phyloP scores from a whole-genome alignment of 2,329 filamentous ascomycete genomes.

The Beauveria asiatica region DNA sequence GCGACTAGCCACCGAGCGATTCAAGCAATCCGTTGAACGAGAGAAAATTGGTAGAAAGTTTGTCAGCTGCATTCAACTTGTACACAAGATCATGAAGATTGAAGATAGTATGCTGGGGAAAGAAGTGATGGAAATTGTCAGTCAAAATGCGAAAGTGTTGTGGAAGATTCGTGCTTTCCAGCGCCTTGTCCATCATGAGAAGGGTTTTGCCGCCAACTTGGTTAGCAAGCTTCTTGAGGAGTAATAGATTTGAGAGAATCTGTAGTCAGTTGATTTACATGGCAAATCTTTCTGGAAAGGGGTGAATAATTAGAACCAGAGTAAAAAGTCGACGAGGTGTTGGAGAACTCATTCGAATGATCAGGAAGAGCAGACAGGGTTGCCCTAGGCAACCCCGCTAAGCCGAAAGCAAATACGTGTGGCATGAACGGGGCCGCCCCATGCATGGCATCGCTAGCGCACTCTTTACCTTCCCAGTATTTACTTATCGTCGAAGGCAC shows the following conservation, averaged over 20 bases:
- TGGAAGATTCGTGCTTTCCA: neutral
- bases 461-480: neutral
- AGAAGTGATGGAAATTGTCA: neutral
- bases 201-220: neutral
- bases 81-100: neutral
- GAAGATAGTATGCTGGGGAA: neutral
- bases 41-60: neutral
- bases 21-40: neutral
- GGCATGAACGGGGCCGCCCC: neutral
- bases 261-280: too few species aligned
- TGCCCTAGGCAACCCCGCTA: conserved; percentile 7
- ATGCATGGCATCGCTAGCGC: neutral
- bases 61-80: neutral
- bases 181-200: neutral
- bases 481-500: neutral
- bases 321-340: too few species aligned
- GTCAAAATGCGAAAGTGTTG: neutral
- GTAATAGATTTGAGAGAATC: neutral
- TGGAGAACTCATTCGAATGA: too few species aligned
- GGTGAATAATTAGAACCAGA: too few species aligned
- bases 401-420: conserved; percentile 7
- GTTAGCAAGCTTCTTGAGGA: neutral
- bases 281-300: too few species aligned
- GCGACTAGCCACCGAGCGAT: neutral
- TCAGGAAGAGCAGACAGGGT: neutral